These are phyloP conservation scores for Novymonas esmeraldas DNA, from an alignment of 208 protist species.

Conservation along the genomic window DNA sequence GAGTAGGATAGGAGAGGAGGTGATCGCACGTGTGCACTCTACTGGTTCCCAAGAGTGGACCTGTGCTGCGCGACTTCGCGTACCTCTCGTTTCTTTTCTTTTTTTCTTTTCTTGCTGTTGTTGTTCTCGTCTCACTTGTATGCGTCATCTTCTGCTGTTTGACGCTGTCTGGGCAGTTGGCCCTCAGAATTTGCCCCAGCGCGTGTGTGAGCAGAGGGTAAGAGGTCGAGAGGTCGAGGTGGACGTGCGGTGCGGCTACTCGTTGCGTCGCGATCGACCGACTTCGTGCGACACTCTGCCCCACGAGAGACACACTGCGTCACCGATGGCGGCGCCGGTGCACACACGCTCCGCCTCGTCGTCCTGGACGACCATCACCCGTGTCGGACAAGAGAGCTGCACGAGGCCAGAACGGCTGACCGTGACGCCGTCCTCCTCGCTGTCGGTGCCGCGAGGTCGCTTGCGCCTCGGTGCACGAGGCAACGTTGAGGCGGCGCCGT, in stretches of 20 bases:
- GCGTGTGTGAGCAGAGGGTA: too few relatives aligned
- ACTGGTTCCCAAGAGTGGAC: too few relatives aligned
- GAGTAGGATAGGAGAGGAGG: too few relatives aligned
- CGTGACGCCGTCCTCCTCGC: too few relatives aligned
- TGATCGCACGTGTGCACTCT: too few relatives aligned
- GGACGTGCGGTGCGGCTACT: not conserved
- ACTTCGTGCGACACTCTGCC: conserved; percentile 6
- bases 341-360: conserved; percentile 22
- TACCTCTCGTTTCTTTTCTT: not conserved
- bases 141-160: too few relatives aligned
- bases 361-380: conserved; percentile 43
- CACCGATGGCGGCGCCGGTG: conserved; percentile 14
- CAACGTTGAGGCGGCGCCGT: not conserved
- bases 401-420: too few relatives aligned
- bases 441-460: not conserved
- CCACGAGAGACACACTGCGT: conserved; percentile 10
- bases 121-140: not conserved
- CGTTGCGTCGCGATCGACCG: not conserved
- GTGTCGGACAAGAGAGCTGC: conserved; percentile 38
- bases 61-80: not conserved
- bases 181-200: too few relatives aligned
- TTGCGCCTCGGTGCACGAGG: not conserved
- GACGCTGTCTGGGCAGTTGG: too few relatives aligned
- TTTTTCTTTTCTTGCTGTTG: not conserved
- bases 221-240: too few relatives aligned